Evolutionary conservation across 768 basidiomycete species (phyloP), one percentile per base, ranked within the genome.

Genomic region (Pleurotus tuoliensis): DNA sequence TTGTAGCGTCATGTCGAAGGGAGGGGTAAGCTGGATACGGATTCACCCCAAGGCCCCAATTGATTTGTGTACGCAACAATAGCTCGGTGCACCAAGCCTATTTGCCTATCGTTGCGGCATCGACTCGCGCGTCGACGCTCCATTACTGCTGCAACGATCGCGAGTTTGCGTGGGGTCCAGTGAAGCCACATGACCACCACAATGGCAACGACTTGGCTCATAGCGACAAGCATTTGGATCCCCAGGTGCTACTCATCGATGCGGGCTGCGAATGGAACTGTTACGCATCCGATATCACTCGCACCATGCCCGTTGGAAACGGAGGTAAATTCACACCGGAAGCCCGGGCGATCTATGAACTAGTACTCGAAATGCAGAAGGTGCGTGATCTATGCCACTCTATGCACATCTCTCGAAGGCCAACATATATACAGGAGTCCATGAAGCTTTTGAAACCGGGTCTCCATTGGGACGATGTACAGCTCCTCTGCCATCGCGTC

Each of bases 61-160:
- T 38, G 39, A 57, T 30, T 47, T 38, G 30, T 37, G 49, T 25
- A 25, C 5, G 24, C 55, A 7, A 25, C 18, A 22, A 8, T 50
- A 95, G 94, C 15, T 78, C 94, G 1, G 79, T 85, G 9, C 89
- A 89, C 50, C 93, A 95, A 71, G 92, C 95, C 0, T 98, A 98
- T 69, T 78, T 92, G 5, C 94, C 96, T 1, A 97, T 98, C 53
- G 90, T 94, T 2, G 96, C 96, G 1, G 87, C 89, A 0, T 89
- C 94, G 0, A 84, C 83, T 2, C 82, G 92, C 16, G 94, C 95
- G 3, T 87, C 92, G 0, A 97, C 93, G 0, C 75, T 98, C 3
- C 96, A 98, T 66, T 98, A 98, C 70, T 94, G 94, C 64, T 94
- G 92, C 73, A 97, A 97, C 64, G 91, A 94, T 67, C 82, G 82